Base-by-base conservation (phyloP, 116 monocot species). In the Cymodocea nodosa region DNA sequence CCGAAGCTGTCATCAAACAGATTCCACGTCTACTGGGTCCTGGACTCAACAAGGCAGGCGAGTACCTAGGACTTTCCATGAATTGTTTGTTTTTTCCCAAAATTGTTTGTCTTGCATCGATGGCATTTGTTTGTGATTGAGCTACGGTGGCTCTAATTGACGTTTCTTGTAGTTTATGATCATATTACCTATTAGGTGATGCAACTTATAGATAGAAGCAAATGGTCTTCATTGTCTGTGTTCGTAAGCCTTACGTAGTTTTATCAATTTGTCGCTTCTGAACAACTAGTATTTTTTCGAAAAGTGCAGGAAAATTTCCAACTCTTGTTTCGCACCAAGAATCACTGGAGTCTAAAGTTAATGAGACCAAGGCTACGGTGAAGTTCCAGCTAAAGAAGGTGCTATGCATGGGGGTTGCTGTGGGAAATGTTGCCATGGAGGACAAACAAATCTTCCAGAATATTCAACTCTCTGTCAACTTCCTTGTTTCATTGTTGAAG, bases 11-110 rank as follows among this genome's bases (percentile, higher is more conserved):
- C 20, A 90, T 90, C 20, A 90, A 90, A 67, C 90, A 90, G 81
- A 90, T 90, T 67, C 90, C 90, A 35, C 86, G 86, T 68, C 90
- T 90, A 62, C 75, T 90, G 51, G 90, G 90, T 0, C 90, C 86
- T 62, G 90, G 90, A 51, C 90, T 90, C 24, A 90, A 90, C 79
- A 90, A 90, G 65, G 90, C 90, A 72, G 85, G 89, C 80, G 79
- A 55, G 78, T 35, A 48, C 19, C 6, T 61, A 13, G 60, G 30
- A 30, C 30, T 30, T 1, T 61, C 60, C 16, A 35, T 25, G 2
- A 16, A 2, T 37, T 16, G 8, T 11, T 10, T 22, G 2, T 25
- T 61, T 60, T 60, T 24, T 37, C 35, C 17, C 17, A 35, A 60
- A 60, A 34, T 22, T 9, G 16, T n/a, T 56, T 56, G 56, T 30